Base-by-base conservation (phyloP, 2,329 filamentous ascomycete species). In the Amylocarpus encephaloides region DNA sequence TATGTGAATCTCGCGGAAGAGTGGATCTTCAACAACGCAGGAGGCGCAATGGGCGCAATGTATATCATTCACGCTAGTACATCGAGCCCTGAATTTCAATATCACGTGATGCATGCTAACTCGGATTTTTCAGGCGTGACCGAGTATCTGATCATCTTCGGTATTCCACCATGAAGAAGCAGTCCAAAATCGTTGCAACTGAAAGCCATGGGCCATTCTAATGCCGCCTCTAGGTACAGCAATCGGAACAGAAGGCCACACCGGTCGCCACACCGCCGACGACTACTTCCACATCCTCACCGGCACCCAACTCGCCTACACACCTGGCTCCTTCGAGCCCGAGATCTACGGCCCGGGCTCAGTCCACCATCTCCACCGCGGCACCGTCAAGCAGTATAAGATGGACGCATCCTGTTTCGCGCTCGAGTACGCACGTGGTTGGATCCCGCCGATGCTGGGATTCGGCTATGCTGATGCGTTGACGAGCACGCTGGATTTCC, bases 281-380 rank as follows among this genome's bases (percentile, higher is more conserved):
- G 90, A 95, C 75, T 95, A 93, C 76, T 95, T 95, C 77, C 81
- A 91, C 75, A 95, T 95, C 74, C 76, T 95, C 30, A 74, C 75
- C 32, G 90, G 90, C 61, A 81, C 83, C 61, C 83, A 95, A 71
- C 75, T 80, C 62, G 86, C 88, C 57, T 91, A 89, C 73, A 76
- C 79, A 4, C 80, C 83, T 2, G 85, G 85, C 58, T 66, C 74
- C 56, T 88, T 81, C 68, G 75, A 78, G 66, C 73, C 83, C 32
- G 85, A 88, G 69, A 70, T 86, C 55, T 92, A 89, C 71, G 75
- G 78, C 0, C 70, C 79, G 48, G 87, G 87, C 34, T 76, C 70
- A 60, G 77, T 89, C 58, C 85, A 93, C 72, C 82, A 88, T 73
- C 74, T 92, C 60, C 74, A 62, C 56, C 79, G 86, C 54, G 87